Evolutionary conservation across 306 rosid genomes (phyloP).

Genomic region (Vigna radiata): DNA sequence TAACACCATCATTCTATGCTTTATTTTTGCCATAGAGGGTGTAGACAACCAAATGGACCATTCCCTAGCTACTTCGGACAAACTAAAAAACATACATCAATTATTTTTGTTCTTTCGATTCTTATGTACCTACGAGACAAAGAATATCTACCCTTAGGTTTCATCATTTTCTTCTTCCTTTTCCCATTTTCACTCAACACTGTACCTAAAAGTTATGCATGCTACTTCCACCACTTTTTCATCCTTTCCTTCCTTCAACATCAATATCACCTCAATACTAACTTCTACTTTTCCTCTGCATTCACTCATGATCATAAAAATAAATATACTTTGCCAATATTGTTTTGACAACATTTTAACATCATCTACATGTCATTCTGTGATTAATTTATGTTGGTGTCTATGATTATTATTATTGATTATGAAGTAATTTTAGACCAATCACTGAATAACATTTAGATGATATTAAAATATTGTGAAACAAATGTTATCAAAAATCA

Average conservation of each 20-base stretch:
- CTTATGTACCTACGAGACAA: background rate
- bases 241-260: slow-evolving; percentile 2
- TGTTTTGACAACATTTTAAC: too few relatives aligned
- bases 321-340: too few relatives aligned
- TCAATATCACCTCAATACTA: too few relatives aligned
- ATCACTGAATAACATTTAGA: too few relatives aligned
- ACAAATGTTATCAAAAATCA: too few relatives aligned
- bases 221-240: background rate
- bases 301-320: too few relatives aligned
- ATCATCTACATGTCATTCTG: too few relatives aligned
- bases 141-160: slow-evolving; percentile 7
- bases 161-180: background rate
- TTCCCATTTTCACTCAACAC: slow-evolving; percentile 25
- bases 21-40: slow-evolving; percentile 42
- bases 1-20: slow-evolving; percentile 67
- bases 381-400: too few relatives aligned
- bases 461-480: too few relatives aligned
- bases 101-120: slow-evolving; percentile 46
- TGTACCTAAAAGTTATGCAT: background rate
- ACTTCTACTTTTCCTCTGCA: background rate
- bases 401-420: too few relatives aligned
- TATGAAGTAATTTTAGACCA: too few relatives aligned
- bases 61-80: slow-evolving; percentile 49
- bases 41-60: slow-evolving; percentile 52
- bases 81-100: slow-evolving; percentile 40